Base-by-base conservation (phyloP, 768 basidiomycete genomes). In the Psilocybe cyanescens region DNA sequence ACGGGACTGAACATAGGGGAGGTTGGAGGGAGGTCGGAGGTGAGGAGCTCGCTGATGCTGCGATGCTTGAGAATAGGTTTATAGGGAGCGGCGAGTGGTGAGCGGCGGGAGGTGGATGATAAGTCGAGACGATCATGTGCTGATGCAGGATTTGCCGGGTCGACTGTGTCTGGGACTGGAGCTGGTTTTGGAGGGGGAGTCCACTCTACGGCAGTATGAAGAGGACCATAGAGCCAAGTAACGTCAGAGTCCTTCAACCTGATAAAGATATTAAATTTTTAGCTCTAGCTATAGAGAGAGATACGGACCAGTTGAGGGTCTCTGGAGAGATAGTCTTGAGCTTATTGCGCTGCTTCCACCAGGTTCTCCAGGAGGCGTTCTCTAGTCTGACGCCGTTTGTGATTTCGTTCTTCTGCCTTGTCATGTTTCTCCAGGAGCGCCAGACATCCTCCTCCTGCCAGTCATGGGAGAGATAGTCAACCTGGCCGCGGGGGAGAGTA, bases 231-330 rank as follows among this genome's bases (percentile, higher is more conserved):
- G 0, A 99, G 86, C 97, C 97, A 99, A 1, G 97, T 99, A 44
- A 99, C 97, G 73, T 99, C 97, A 5, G 93, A 95, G 76, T 99
- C 97, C 76, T 99, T 99, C 69, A 99, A 87, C 97, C 97, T 99
- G 78, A 3, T 51, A 47, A 45, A 46, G 45, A 46, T 50, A 59
- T 46, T 39, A 56, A 58, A 61, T 62, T 50, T 64, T 35, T 65
- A 60, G 57, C 45, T 41, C 39, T 50, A 53, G 17, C 53, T 48
- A 61, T 45, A 37, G 52, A 61, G 30, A 19, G 46, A 45, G 30
- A 29, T 30, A 75, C 91, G 70, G 70, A 98, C 97, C 97, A 99
- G 75, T 99, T 99, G 68, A 99, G 86, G 3, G 96, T 97, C 80
- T 99, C 97, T 60, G 97, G 97, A 28, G 89, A 91, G 72, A 99